A percentile compares a stretch with the other conserved stretches of the same genome.
phyloP scores from a whole-genome alignment of 768 basidiomycete species.

The Amanita rimosa region DNA sequence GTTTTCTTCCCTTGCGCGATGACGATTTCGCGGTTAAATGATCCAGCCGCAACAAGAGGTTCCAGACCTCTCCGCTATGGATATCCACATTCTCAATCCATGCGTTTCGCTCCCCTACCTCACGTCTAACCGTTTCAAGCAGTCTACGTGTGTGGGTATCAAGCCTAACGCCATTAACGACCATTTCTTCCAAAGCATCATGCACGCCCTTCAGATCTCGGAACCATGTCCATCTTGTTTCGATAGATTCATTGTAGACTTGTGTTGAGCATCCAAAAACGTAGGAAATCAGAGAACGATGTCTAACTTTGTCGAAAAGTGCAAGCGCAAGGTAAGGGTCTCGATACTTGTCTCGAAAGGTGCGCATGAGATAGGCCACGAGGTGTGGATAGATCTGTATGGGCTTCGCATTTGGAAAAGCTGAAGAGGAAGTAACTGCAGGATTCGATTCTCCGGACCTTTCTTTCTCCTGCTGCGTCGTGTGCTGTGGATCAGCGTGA shows the following conservation, averaged over 20 bases:
- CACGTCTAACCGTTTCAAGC: conserved; percentile 50
- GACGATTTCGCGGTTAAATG: conserved; percentile 3
- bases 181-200: conserved; percentile 72
- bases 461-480: conserved; percentile 19
- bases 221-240: conserved; percentile 78
- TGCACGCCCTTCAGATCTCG: conserved; percentile 71
- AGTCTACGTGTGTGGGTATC: conserved; percentile 51
- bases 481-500: conserved; percentile 32
- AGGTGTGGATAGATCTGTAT: conserved; percentile 64
- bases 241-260: conserved; percentile 82
- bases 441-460: conserved; percentile 13
- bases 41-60: conserved; percentile 15
- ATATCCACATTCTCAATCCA: conserved; percentile 38
- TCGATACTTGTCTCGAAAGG: conserved; percentile 66
- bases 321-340: conserved; percentile 77
- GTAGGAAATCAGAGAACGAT: conserved; percentile 68
- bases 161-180: conserved; percentile 59
- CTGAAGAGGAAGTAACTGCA: neutral
- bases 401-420: conserved; percentile 25
- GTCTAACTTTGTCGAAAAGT: conserved; percentile 72
- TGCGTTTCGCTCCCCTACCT: conserved; percentile 44
- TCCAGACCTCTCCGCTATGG: conserved; percentile 40
- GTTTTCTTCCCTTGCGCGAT: conserved; percentile 4
- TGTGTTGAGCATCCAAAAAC: conserved; percentile 83
- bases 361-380: conserved; percentile 65